Evolutionary conservation across 2,329 filamentous ascomycete genomes (phyloP).

Genomic region (Sclerotinia minor): DNA sequence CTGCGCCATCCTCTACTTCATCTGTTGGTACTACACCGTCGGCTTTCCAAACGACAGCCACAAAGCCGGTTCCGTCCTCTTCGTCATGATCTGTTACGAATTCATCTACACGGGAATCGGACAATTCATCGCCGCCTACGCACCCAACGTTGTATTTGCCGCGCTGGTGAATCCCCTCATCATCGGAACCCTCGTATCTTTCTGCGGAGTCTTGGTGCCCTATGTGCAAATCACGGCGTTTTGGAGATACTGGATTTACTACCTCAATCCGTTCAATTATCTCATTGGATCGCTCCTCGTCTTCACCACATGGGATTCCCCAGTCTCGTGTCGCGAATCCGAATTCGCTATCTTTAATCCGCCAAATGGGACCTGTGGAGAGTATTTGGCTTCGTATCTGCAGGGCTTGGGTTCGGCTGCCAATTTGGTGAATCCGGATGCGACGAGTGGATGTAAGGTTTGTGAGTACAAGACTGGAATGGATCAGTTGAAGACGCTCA

Average conservation of each 20-base stretch:
- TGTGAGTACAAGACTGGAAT: slow-evolving; percentile 59
- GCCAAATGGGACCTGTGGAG: slow-evolving; percentile 55
- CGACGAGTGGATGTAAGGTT: slow-evolving; percentile 55
- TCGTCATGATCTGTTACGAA: slow-evolving; percentile 47
- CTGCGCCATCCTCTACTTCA: slow-evolving; percentile 49
- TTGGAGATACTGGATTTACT: slow-evolving; percentile 58
- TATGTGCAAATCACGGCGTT: slow-evolving; percentile 66
- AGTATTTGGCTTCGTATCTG: slow-evolving; percentile 58
- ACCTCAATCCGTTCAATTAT: slow-evolving; percentile 62
- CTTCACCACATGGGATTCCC: slow-evolving; percentile 51
- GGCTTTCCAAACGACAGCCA: slow-evolving; percentile 49
- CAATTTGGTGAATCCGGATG: slow-evolving; percentile 61
- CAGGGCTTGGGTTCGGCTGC: slow-evolving; percentile 47
- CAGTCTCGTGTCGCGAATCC: slow-evolving; percentile 48
- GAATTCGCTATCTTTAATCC: slow-evolving; percentile 51
- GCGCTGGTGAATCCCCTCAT: slow-evolving; percentile 58
- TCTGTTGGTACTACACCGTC: slow-evolving; percentile 60
- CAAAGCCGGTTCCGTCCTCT: slow-evolving; percentile 54
- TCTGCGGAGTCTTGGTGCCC: slow-evolving; percentile 75
- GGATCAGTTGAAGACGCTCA: slow-evolving; percentile 61
- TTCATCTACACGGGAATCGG: slow-evolving; percentile 59
- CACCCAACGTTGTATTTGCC: slow-evolving; percentile 61
- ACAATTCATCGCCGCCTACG: slow-evolving; percentile 63
- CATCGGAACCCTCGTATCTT: slow-evolving; percentile 61
- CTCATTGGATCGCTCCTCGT: slow-evolving; percentile 57